Percentiles rank a stretch among this genome's conserved stretches.
phyloP scores from a whole-genome alignment of 1,139 yeast genomes.

The Yarrowia galli region DNA sequence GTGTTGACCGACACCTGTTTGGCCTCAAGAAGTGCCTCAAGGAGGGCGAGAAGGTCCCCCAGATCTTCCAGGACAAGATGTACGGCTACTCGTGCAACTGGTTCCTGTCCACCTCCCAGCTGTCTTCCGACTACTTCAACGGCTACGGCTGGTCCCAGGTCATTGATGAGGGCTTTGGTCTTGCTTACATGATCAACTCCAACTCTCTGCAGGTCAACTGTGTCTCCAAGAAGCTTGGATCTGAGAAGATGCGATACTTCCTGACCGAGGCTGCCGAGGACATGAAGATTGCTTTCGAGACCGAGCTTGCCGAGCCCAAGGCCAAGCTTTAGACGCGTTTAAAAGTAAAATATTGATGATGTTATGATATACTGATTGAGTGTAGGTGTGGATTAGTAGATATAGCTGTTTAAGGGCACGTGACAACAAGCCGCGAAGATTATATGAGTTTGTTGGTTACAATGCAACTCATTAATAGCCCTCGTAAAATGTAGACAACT shows the following conservation, averaged over 20 bases:
- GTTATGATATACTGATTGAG: slow-evolving; percentile 1
- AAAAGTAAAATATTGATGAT: slow-evolving; percentile 19
- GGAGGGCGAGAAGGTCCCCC: slow-evolving; percentile 69
- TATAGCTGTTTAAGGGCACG: too few relatives aligned
- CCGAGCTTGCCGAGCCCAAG: slow-evolving; percentile 47
- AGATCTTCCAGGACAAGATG: slow-evolving; percentile 76
- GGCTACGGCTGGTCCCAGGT: slow-evolving; percentile 99
- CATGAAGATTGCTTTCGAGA: slow-evolving; percentile 67
- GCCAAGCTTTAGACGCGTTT: slow-evolving; percentile 49
- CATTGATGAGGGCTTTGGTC: slow-evolving; percentile 90
- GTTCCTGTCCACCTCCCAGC: slow-evolving; percentile 89
- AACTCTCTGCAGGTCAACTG: slow-evolving; percentile 89
- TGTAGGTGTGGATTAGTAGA: too few relatives aligned
- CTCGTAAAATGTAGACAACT: too few relatives aligned
- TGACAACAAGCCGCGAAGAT: too few relatives aligned
- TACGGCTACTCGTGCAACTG: slow-evolving; percentile 79
- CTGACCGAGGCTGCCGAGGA: slow-evolving; percentile 83
- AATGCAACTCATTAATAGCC: too few relatives aligned
- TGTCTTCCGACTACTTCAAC: slow-evolving; percentile 85
- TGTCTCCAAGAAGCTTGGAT: slow-evolving; percentile 75
- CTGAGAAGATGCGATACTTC: slow-evolving; percentile 71
- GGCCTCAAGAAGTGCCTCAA: slow-evolving; percentile 80
- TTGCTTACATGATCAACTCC: slow-evolving; percentile 90
- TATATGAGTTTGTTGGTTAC: too few relatives aligned
- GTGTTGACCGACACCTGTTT: slow-evolving; percentile 92